Base-by-base conservation (phyloP, 352 stramenopile species). In the Elongisporangium prolatum region DNA sequence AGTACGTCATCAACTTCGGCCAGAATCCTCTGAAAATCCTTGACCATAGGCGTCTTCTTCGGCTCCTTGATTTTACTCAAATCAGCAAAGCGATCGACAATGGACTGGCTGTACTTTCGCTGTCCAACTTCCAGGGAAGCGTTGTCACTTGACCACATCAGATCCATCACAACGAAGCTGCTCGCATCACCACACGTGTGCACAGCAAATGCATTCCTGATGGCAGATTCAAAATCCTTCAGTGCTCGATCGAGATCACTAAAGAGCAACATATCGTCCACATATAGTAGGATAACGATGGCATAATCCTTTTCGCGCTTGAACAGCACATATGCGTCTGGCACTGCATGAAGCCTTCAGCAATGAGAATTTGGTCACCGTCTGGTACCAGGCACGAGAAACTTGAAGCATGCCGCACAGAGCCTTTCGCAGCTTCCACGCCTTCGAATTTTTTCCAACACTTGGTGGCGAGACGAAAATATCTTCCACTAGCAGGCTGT, bases 381-480 rank as follows among this genome's bases (percentile, higher is more conserved):
- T 67, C 0, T 74, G 50, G 24, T 70, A 70, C 66, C 61, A 72
- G 10, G 58, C 53, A 3, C 60, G 56, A 7, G 59, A 68, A 0
- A 64, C 69, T 50, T 79, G 67, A 9, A 65, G 57, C 4, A 77
- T 18, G 0, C 69, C 69, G 34, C 77, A 77, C 4, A 78, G 21
- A 1, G 62, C 68, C 4, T 63, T 63, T 0, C 44, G 11, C 0
- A 81, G 60, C 0, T 25, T 21, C 56, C 64, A 76, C 16, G 68
- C 61, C 13, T 65, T 50, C 0, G 28, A 48, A 5, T 69, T 7
- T 34, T 3, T 3, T 34, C 4, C 47, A 3, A 55, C 6, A 2
- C 44, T 48, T 9, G 50, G 50, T 1, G 56, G 61, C 13, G 52
- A 56, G 1, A 67, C 10, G n/a, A 59, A 70, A 7, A 63, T 60